Conservation (phyloP, 345 rosid species). For the Kernera saxatilis region DNA sequence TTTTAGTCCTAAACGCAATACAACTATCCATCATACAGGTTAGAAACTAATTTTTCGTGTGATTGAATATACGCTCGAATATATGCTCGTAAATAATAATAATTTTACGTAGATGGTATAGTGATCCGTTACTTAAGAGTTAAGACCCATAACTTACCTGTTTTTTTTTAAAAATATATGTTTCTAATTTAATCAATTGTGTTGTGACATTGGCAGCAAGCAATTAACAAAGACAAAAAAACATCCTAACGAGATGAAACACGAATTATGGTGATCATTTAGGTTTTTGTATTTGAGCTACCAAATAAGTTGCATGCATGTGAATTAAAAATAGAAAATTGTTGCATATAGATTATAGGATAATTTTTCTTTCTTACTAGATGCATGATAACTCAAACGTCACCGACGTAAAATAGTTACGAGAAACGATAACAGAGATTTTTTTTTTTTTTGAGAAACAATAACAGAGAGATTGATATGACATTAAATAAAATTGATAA, state of each 20-base stretch:
- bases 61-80: neutral
- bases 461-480: neutral
- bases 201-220: neutral
- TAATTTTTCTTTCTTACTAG: neutral
- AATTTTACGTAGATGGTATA: neutral
- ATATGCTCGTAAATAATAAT: neutral
- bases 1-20: too few relatives aligned
- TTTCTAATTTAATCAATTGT: neutral
- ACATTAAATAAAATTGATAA: neutral
- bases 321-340: neutral
- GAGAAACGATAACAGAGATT: neutral
- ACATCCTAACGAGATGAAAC: neutral
- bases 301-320: neutral
- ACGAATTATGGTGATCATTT: neutral
- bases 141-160: neutral
- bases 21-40: too few relatives aligned
- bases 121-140: neutral
- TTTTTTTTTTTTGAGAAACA: too few relatives aligned
- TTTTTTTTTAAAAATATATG: neutral
- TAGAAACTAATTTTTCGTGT: neutral
- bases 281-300: neutral
- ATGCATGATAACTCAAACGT: neutral
- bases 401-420: slow-evolving; percentile 5
- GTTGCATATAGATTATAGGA: neutral
- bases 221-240: neutral